Base-by-base conservation (phyloP, 2,329 filamentous ascomycete species). In the Calonectria pseudoturangicola region DNA sequence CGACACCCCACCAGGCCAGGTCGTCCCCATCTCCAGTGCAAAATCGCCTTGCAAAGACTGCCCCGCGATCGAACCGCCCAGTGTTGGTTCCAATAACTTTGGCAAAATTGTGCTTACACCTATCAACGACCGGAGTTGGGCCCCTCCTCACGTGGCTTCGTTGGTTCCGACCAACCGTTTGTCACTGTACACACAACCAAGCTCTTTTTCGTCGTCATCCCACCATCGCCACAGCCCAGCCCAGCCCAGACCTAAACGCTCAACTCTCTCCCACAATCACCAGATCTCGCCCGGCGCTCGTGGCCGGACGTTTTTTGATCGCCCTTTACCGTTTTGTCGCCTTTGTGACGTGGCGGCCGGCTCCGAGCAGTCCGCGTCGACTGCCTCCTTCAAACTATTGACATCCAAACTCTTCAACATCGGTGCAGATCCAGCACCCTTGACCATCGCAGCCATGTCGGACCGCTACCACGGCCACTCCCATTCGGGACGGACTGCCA, bases 391-490 rank as follows among this genome's bases (percentile, higher is more conserved):
- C 71, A 39, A 70, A 66, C 13, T 28, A 58, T 72, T 66, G 30
- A 66, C 41, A 65, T 66, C 50, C 41, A 30, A 48, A 51, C 21
- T 36, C 60, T 48, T 64, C 15, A 16, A 25, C 58, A 62, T 28
- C 16, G 64, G 28, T 74, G 72, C 66, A 62, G 39, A 15, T n/a
- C 30, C 47, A 63, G 27, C 54, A 43, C 62, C 68, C 74, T 47
- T 54, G 56, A 68, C 70, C 74, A 68, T 77, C 80, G 83, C 73
- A 80, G 83, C 74, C 75, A 90, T 90, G 88, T 80, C 85, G 66
- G 87, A 89, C 79, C 86, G 87, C 74, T 87, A 88, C 79, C 85
- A 80, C 71, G 76, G 82, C 71, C 84, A 86, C 68, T 70, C 81
- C 65, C 81, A 83, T 64, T 82, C 86, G 72, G 85, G 85, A 71